Base-by-base conservation (phyloP, 2,329 filamentous ascomycete genomes). In the Calonectria leucothoes region DNA sequence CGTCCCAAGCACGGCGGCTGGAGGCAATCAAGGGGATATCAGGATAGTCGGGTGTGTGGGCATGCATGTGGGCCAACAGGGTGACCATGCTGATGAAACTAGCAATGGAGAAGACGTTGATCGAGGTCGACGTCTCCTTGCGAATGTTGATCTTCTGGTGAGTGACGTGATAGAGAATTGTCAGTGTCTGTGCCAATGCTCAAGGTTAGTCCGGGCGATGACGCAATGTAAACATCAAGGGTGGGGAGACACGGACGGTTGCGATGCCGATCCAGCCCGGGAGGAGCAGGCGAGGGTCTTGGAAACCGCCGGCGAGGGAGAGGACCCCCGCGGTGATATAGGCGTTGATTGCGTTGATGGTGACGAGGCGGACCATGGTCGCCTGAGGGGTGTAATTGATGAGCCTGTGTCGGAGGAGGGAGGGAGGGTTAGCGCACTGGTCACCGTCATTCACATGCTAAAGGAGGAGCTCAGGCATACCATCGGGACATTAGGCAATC, bases 401-500 rank as follows among this genome's bases (percentile, higher is more conserved):
- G 79, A 97, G 92, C 94, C 93, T 94, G 72, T n/a, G 27, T 49
- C 27, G 23, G n/a, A n/a, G n/a, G n/a, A 49, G 20, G 29, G n/a
- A n/a, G 17, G 10, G 4, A 12, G n/a, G 33, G 65, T 63, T 14
- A 20, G 71, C 33, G 20, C 23, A 66, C 27, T 69, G 35, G 35
- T 15, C 42, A 31, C 15, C 27, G 17, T 29, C 27, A 39, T 33
- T 15, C 20, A 35, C 35, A 51, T 49, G 27, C 10, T 42, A 31
- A n/a, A n/a, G 33, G 67, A 70, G 57, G 42, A 49, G 48, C 17
- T 42, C 37, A 23, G 52, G 84, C 88, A 55, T 81, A 94, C 93
- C 94, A 96, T 85, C 94, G 88, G 74, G 93, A 95, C 94, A 96
- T 95, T 80, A 96, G 90, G 84, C 94, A 95, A 85, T 96, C 94